Percentiles rank a stretch among this genome's conserved stretches.
phyloP scores from a whole-genome alignment of 805 yeast genomes.

The Pichia sporocuriosa region DNA sequence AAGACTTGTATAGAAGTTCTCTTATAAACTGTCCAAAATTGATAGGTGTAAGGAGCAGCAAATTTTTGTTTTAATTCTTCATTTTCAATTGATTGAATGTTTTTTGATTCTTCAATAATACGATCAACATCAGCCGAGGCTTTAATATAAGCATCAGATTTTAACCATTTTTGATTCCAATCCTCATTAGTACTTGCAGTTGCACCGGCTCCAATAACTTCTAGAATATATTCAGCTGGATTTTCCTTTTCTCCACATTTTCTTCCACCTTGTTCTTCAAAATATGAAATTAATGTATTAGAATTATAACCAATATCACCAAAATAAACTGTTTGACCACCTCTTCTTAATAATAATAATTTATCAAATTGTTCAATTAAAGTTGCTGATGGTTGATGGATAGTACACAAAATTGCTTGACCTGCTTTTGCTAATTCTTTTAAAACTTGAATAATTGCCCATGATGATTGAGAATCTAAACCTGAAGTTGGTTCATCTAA shows the following conservation, averaged over 20 bases:
- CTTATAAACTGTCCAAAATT: conserved; percentile 29
- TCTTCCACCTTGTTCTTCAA: conserved; percentile 55
- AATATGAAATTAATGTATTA: conserved; percentile 36
- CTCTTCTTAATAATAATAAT: conserved; percentile 39
- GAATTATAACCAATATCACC: conserved; percentile 48
- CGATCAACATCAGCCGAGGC: conserved; percentile 27
- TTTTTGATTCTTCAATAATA: conserved; percentile 18
- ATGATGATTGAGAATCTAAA: conserved; percentile 51
- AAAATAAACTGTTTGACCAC: conserved; percentile 49
- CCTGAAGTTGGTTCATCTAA: conserved; percentile 60
- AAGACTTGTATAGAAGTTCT: conserved; percentile 39
- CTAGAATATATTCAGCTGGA: conserved; percentile 72
- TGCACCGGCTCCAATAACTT: conserved; percentile 77
- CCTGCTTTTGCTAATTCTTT: conserved; percentile 45
- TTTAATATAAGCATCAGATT: conserved; percentile 22
- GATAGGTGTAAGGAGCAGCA: conserved; percentile 42
- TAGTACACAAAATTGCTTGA: conserved; percentile 54
- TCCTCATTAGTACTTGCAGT: conserved; percentile 52
- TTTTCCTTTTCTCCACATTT: conserved; percentile 54
- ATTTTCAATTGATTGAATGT: conserved; percentile 12
- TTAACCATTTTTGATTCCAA: conserved; percentile 59
- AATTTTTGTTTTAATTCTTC: conserved; percentile 22
- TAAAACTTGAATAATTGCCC: conserved; percentile 50
- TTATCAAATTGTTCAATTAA: conserved; percentile 37
- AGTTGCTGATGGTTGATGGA: conserved; percentile 46